phyloP scores from a whole-genome alignment of 345 rosid species.

The Salix suchowensis region DNA sequence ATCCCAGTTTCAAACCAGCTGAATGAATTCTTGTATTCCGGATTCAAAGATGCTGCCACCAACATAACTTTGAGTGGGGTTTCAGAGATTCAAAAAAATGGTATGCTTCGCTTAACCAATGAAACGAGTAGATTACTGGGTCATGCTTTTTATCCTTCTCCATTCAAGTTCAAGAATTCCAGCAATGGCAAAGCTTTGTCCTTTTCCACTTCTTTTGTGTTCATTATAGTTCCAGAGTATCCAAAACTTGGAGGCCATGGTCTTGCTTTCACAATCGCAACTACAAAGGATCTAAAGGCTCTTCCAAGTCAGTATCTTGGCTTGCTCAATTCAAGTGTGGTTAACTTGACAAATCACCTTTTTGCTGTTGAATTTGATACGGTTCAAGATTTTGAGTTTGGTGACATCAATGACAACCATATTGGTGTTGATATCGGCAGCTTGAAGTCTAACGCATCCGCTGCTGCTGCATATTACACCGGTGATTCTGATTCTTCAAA shows the following conservation, averaged over 20 bases:
- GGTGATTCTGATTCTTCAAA: background rate
- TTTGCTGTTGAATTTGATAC: slow-evolving; percentile 24
- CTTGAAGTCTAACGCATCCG: slow-evolving; percentile 20
- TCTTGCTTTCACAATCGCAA: slow-evolving; percentile 23
- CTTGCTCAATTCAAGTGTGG: slow-evolving; percentile 14
- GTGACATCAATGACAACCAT: slow-evolving; percentile 26
- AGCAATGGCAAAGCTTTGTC: slow-evolving; percentile 5
- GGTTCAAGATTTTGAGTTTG: slow-evolving; percentile 25
- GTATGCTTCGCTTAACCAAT: slow-evolving; percentile 23
- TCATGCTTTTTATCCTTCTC: slow-evolving; percentile 18
- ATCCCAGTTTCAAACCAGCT: slow-evolving; percentile 28
- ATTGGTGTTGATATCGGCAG: slow-evolving; percentile 20
- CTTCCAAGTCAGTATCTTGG: slow-evolving; percentile 23
- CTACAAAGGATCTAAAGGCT: slow-evolving; percentile 15
- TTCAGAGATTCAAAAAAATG: slow-evolving; percentile 15
- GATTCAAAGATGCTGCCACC: slow-evolving; percentile 34
- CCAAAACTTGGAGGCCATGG: slow-evolving; percentile 30
- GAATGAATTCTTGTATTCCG: slow-evolving; percentile 40
- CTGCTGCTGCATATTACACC: slow-evolving; percentile 7
- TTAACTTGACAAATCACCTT: slow-evolving; percentile 15
- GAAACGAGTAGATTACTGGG: slow-evolving; percentile 15
- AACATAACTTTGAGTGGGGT: slow-evolving; percentile 10
- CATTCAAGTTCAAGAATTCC: slow-evolving; percentile 20
- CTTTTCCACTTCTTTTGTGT: slow-evolving; percentile 20
- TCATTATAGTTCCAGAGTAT: slow-evolving; percentile 22